Base-by-base conservation (phyloP, 345 rosid genomes). In the Melaleuca quinquenervia region DNA sequence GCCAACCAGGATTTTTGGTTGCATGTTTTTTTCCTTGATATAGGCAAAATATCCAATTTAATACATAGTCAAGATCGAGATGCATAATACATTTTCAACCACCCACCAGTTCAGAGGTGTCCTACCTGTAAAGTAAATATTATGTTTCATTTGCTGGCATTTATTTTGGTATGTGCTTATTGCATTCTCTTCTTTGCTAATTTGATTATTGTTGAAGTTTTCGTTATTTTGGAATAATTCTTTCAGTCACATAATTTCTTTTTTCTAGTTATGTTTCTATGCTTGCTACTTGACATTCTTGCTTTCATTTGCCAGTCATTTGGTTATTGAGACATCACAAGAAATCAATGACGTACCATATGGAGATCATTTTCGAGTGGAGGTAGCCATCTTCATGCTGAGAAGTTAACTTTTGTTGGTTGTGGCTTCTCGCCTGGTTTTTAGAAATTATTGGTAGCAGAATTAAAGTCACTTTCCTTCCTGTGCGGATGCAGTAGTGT, bases 251-350 rank as follows among this genome's bases (percentile, higher is more conserved):
- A 32, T 70, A 32, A 70, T 70, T 70, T 70, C 48, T 70, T 36
- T 36, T 70, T 70, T 70, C 76, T 70, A 70, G 78, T 70, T 70
- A 32, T 70, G 78, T 70, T 70, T 70, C 48, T 70, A 18, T 70
- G 48, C 80, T 50, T 54, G 49, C 58, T 56, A 50, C 82, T 62
- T 85, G 51, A 86, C 89, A 55, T 82, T 75, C 41, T 87, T 84
- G 84, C 84, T 80, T 90, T 85, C 83, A n/a, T 89, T 82, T 89
- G 62, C 84, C 91, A 96, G 99, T 88, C 95, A 94, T 90, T 87
- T 96, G 91, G 94, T 96, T 83, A 85, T 97, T 84, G 95, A 96
- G 92, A 93, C 95, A 87, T 94, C 99, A 80, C 98, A 97, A 90
- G 96, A 93, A 90, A 89, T 97, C 89, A 94, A 44, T 70, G 98